A percentile compares a stretch with the other conserved stretches of the same genome.
phyloP scores from a whole-genome alignment of 2,329 filamentous ascomycete genomes.

The Diaporthe vaccinii region DNA sequence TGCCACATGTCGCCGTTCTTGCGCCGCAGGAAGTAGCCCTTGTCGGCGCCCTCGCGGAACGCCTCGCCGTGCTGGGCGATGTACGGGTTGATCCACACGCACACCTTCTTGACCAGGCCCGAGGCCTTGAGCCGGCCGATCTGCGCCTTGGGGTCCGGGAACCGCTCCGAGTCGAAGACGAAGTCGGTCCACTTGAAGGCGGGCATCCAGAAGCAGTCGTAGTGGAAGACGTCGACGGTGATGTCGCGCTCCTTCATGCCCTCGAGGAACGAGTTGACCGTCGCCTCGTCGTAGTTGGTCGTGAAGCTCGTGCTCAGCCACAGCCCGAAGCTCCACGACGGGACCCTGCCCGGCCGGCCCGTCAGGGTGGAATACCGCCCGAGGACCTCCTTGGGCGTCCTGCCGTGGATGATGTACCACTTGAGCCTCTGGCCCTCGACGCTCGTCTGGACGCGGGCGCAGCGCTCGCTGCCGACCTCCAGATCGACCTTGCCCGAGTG shows the following conservation, averaged over 20 bases:
- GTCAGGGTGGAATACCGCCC: conserved; percentile 76
- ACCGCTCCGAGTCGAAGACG: conserved; percentile 76
- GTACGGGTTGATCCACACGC: conserved; percentile 84
- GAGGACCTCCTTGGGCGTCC: conserved; percentile 79
- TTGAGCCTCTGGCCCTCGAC: conserved; percentile 78
- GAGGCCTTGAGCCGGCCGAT: conserved; percentile 74
- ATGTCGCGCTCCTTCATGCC: conserved; percentile 76
- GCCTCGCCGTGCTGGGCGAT: conserved; percentile 77
- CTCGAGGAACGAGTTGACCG: conserved; percentile 76
- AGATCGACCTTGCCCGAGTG: conserved; percentile 77
- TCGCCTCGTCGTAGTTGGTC: conserved; percentile 78
- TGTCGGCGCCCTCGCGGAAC: conserved; percentile 74
- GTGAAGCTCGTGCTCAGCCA: conserved; percentile 85
- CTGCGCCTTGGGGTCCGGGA: conserved; percentile 76
- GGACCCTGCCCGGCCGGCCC: conserved; percentile 74
- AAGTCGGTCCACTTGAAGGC: conserved; percentile 84
- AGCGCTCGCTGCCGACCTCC: conserved; percentile 81
- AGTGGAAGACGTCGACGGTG: conserved; percentile 80
- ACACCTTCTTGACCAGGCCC: conserved; percentile 73
- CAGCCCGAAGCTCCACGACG: conserved; percentile 81
- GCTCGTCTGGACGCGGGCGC: conserved; percentile 77
- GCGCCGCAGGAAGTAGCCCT: conserved; percentile 78
- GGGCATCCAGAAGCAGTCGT: conserved; percentile 84
- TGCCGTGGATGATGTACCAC: conserved; percentile 81
- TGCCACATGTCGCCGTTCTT: conserved; percentile 80